These are phyloP conservation scores for Pythium monospermum DNA, from an alignment of 352 stramenopile species.

Conservation along the genomic window DNA sequence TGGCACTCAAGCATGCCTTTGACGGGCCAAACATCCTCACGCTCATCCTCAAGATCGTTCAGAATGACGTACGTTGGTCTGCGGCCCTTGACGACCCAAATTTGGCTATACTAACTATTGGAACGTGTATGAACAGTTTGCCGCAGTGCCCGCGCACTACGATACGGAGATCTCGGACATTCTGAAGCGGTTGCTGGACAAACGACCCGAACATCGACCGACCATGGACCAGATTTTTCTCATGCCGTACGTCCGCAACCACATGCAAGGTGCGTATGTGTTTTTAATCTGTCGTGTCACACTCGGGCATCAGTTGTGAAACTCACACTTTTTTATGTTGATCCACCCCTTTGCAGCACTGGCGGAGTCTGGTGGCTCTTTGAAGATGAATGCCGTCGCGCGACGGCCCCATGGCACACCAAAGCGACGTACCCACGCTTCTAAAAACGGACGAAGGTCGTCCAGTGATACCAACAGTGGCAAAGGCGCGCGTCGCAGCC, in stretches of 20 bases:
- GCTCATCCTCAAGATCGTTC: constrained; percentile 81
- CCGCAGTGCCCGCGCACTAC: constrained; percentile 49
- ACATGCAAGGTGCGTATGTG: constrained; percentile 47
- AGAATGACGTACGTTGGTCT: constrained; percentile 48
- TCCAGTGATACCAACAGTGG: constrained; percentile 32
- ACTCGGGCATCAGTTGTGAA: not conserved
- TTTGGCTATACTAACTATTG: not conserved
- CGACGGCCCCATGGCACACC: constrained; percentile 31
- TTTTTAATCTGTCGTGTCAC: not conserved
- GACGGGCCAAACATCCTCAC: constrained; percentile 79
- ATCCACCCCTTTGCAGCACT: constrained; percentile 34
- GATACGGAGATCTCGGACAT: constrained; percentile 51
- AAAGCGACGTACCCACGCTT: constrained; percentile 36
- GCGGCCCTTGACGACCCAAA: not conserved
- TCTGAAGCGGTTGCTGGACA: constrained; percentile 54
- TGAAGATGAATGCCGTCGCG: constrained; percentile 34
- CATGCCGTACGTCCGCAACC: constrained; percentile 65
- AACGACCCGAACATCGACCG: constrained; percentile 49
- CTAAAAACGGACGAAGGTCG: constrained; percentile 38
- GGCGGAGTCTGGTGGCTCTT: constrained; percentile 46
- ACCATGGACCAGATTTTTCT: constrained; percentile 75
- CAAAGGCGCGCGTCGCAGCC: too few species aligned
- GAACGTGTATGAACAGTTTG: constrained; percentile 25
- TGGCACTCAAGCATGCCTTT: constrained; percentile 80
- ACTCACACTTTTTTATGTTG: not conserved